Conservation (phyloP, 2,329 filamentous ascomycete species). For the Fusarium sp. region DNA sequence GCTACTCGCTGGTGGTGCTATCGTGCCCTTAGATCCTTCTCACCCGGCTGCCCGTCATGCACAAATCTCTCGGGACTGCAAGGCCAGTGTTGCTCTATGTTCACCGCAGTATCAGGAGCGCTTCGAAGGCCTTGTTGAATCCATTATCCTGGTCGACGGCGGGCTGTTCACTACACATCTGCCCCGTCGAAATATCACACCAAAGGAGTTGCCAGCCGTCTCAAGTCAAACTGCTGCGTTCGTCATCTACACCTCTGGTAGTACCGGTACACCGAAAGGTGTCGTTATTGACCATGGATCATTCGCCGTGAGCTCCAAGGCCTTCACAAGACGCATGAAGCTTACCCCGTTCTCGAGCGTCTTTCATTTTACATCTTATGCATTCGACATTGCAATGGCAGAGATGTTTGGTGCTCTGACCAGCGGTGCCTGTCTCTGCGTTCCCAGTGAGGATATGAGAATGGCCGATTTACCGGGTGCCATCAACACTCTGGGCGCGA, state of each 20-base stretch:
- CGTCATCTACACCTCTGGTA: constrained; percentile 42
- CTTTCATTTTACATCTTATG: constrained; percentile 42
- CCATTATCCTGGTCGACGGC: neutral
- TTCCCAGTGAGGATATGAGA: constrained; percentile 42
- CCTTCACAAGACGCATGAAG: constrained; percentile 26
- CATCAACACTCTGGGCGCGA: constrained; percentile 28
- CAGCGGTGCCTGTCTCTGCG: constrained; percentile 37
- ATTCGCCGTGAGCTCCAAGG: constrained; percentile 17
- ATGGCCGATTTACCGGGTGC: constrained; percentile 19
- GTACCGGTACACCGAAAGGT: constrained; percentile 42
- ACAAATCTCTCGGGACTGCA: constrained; percentile 15
- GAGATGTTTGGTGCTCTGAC: constrained; percentile 32
- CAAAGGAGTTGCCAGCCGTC: neutral
- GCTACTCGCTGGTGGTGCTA: constrained; percentile 39
- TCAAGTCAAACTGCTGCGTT: constrained; percentile 14
- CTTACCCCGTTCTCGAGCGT: constrained; percentile 11
- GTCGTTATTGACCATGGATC: constrained; percentile 38
- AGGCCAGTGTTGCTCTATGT: constrained; percentile 17
- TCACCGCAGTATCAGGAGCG: constrained; percentile 21
- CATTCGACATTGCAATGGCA: constrained; percentile 39
- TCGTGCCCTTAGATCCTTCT: constrained; percentile 42
- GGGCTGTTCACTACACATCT: neutral
- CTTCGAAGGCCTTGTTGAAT: neutral
- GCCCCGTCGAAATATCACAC: neutral
- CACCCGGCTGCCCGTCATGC: constrained; percentile 28